Conservation (phyloP, 129 eudicot genomes). For the Dittrichia graveolens region DNA sequence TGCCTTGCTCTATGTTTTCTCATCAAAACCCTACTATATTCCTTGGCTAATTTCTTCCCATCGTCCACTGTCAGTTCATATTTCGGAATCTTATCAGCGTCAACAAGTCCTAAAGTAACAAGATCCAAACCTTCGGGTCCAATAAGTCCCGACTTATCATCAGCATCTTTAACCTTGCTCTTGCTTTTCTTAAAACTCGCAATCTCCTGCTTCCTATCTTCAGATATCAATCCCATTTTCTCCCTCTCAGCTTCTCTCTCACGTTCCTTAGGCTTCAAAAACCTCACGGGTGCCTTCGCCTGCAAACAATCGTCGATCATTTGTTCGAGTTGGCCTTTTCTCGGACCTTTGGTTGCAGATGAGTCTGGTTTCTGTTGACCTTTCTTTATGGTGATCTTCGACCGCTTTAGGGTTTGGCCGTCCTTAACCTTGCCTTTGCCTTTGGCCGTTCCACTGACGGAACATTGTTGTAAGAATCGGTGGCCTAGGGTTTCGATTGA, state of each 20-base stretch:
- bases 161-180: conserved; percentile 23
- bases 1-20: conserved; percentile 83
- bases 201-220: conserved; percentile 57
- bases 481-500: conserved; percentile 48
- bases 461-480: conserved; percentile 58
- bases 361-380: conserved; percentile 42
- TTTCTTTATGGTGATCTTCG: conserved; percentile 58
- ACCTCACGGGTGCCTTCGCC: conserved; percentile 57
- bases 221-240: conserved; percentile 76
- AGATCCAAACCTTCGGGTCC: conserved; percentile 80
- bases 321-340: conserved; percentile 55
- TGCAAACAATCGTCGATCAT: conserved; percentile 63
- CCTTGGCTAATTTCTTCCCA: conserved; percentile 85
- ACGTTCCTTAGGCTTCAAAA: conserved; percentile 61
- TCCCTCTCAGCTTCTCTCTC: conserved; percentile 78
- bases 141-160: conserved; percentile 40
- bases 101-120: conserved; percentile 68
- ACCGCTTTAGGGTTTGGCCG: conserved; percentile 51
- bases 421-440: conserved; percentile 72
- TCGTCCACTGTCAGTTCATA: conserved; percentile 81
- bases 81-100: conserved; percentile 70
- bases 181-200: conserved; percentile 47
- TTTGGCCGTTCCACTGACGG: conserved; percentile 79
- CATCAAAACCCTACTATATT: conserved; percentile 89
- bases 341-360: conserved; percentile 34